phyloP scores from a whole-genome alignment of 192 early-diverging fungal genomes.

The Borealophlyctis nickersoniae region DNA sequence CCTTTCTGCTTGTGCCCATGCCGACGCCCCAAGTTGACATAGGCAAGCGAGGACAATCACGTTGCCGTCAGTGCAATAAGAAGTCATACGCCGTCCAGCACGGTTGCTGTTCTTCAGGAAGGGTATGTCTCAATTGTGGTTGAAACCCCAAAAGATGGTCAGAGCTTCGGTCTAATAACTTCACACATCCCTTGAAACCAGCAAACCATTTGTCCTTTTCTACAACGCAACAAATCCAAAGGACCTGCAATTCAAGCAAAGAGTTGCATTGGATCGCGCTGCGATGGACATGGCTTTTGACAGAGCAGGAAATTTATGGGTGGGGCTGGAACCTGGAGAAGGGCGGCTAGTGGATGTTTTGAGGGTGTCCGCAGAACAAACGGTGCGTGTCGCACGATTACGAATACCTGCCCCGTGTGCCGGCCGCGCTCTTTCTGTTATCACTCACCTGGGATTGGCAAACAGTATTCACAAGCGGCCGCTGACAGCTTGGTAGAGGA shows the following conservation, averaged over 20 bases:
- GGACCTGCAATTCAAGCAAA: constrained; percentile 32
- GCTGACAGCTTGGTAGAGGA: background rate
- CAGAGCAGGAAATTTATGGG: constrained; percentile 47
- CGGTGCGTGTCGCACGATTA: background rate
- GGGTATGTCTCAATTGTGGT: constrained; percentile 25
- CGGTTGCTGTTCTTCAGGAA: constrained; percentile 49
- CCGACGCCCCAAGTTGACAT: too few species aligned
- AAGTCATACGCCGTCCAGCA: constrained; percentile 30
- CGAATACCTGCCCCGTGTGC: background rate
- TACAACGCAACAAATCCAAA: constrained; percentile 33
- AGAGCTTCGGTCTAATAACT: background rate
- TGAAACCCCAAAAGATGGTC: background rate
- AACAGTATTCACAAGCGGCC: background rate
- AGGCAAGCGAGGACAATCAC: background rate
- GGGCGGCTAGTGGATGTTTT: constrained; percentile 24
- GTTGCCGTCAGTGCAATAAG: constrained; percentile 34
- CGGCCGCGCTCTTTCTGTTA: background rate
- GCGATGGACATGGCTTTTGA: constrained; percentile 45
- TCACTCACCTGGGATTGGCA: background rate
- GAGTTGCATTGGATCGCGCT: constrained; percentile 23
- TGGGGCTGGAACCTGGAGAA: constrained; percentile 27
- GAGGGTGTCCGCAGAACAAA: constrained; percentile 23
- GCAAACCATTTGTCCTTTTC: constrained; percentile 38
- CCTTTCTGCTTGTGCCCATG: constrained; percentile 20
- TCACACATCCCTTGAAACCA: too few species aligned